These are phyloP conservation scores for Pseudonitzschia delicatissima DNA, from an alignment of 108 stramenopile species.

Conservation along the genomic window DNA sequence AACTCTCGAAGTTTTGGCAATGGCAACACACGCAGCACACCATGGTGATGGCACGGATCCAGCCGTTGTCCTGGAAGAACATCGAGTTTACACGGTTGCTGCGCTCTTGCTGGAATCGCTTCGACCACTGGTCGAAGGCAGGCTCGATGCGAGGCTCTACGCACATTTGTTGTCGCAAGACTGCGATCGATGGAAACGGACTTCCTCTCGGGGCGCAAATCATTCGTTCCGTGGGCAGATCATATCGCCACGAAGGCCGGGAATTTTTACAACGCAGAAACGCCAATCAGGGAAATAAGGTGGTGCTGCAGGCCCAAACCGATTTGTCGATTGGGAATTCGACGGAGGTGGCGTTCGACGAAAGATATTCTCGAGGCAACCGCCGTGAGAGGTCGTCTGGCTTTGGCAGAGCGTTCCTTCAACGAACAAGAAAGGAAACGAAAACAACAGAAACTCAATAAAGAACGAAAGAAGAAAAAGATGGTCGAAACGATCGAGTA, in stretches of 20 bases:
- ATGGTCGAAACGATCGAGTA: conserved; percentile 23
- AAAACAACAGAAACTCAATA: conserved; percentile 13
- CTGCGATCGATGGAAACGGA: conserved; percentile 51
- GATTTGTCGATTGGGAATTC: conserved; percentile 16
- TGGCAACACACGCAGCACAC: not conserved
- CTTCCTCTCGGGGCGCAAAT: conserved; percentile 75
- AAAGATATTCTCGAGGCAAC: conserved; percentile 50
- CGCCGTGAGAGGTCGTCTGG: conserved; percentile 45
- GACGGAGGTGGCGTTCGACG: conserved; percentile 46
- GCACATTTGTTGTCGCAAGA: conserved; percentile 42
- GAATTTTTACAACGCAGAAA: conserved; percentile 24
- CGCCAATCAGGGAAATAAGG: not conserved
- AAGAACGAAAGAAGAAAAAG: conserved; percentile 7
- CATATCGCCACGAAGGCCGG: conserved; percentile 65
- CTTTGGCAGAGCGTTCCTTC: conserved; percentile 46
- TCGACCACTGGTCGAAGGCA: conserved; percentile 74
- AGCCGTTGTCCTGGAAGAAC: conserved; percentile 1
- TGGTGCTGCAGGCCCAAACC: not conserved
- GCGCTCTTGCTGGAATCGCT: conserved; percentile 57
- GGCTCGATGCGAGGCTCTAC: conserved; percentile 37
- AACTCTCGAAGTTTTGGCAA: not conserved
- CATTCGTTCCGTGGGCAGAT: conserved; percentile 75
- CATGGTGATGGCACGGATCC: not conserved
- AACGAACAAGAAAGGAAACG: conserved; percentile 23
- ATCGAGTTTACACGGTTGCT: conserved; percentile 50